These are phyloP conservation scores for Lipomyces yarrowii DNA, from an alignment of 1,139 yeast genomes.

Conservation along the genomic window DNA sequence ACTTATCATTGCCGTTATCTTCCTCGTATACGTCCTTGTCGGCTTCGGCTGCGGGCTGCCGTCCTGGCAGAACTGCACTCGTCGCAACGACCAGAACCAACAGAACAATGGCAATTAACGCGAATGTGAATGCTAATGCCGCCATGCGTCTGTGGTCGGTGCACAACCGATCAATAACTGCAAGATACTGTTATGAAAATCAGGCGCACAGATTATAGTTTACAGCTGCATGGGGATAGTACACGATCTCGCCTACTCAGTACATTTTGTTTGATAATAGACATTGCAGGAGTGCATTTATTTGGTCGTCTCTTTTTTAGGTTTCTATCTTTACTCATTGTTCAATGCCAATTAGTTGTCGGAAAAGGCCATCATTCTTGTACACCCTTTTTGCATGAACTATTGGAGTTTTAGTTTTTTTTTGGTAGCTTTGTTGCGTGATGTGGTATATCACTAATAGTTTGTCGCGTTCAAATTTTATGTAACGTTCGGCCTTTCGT, in stretches of 20 bases:
- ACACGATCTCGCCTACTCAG: background rate
- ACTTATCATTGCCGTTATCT: slow-evolving; percentile 26
- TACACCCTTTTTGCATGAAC: background rate
- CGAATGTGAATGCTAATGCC: background rate
- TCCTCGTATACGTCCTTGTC: slow-evolving; percentile 30
- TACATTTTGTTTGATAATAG: background rate
- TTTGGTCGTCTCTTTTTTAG: background rate
- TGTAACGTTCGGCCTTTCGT: background rate
- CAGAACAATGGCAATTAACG: slow-evolving; percentile 11
- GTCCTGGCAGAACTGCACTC: slow-evolving; percentile 29
- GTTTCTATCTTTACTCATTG: background rate
- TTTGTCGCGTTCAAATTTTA: background rate
- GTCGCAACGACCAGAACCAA: slow-evolving; percentile 16
- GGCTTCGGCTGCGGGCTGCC: slow-evolving; percentile 34
- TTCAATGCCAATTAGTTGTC: background rate
- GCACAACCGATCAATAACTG: background rate
- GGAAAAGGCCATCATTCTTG: background rate
- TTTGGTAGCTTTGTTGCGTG: background rate
- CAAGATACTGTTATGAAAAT: background rate
- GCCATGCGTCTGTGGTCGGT: background rate
- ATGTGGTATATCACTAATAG: background rate
- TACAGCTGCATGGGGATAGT: background rate
- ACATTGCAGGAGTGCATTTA: background rate
- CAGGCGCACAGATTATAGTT: background rate
- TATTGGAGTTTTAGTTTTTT: background rate